These are phyloP conservation scores for Macrophomina phaseolina DNA, from an alignment of 2,329 filamentous ascomycete genomes.

Conservation along the genomic window DNA sequence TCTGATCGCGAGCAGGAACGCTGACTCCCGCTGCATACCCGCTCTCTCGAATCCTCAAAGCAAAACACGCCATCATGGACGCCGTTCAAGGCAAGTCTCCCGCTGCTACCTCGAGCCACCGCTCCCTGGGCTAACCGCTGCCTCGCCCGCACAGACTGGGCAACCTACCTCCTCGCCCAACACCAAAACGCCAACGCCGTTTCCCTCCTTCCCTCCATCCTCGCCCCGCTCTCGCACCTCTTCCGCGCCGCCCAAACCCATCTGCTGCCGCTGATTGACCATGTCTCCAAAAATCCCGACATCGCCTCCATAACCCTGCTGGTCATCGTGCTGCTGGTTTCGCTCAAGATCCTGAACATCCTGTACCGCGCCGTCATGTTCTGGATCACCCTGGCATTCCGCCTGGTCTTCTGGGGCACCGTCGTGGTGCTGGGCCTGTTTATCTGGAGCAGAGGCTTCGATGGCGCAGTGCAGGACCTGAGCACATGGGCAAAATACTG, in stretches of 20 bases:
- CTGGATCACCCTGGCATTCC: constrained; percentile 72
- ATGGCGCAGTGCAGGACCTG: constrained; percentile 68
- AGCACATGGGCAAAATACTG: neutral
- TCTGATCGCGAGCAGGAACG: constrained; percentile 2
- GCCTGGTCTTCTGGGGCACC: constrained; percentile 68
- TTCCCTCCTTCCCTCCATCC: neutral
- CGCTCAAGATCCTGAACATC: constrained; percentile 69
- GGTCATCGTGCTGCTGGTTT: constrained; percentile 67
- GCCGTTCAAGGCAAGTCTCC: constrained; percentile 28
- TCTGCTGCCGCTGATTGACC: constrained; percentile 40
- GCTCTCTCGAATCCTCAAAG: neutral
- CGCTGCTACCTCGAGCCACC: neutral
- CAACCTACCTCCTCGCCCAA: constrained; percentile 18
- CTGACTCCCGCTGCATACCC: neutral
- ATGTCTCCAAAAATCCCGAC: constrained; percentile 48
- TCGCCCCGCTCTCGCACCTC: neutral
- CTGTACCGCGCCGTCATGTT: constrained; percentile 75
- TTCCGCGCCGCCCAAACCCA: constrained; percentile 37
- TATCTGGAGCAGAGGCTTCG: constrained; percentile 66
- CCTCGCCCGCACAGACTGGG: constrained; percentile 13
- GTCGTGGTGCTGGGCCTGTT: constrained; percentile 62
- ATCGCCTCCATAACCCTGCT: constrained; percentile 61
- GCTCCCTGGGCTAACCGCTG: neutral
- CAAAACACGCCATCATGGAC: constrained; percentile 28
- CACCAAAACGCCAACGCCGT: neutral